phyloP scores from a whole-genome alignment of 495 filamentous ascomycete species.

The Tuber melanosporum region DNA sequence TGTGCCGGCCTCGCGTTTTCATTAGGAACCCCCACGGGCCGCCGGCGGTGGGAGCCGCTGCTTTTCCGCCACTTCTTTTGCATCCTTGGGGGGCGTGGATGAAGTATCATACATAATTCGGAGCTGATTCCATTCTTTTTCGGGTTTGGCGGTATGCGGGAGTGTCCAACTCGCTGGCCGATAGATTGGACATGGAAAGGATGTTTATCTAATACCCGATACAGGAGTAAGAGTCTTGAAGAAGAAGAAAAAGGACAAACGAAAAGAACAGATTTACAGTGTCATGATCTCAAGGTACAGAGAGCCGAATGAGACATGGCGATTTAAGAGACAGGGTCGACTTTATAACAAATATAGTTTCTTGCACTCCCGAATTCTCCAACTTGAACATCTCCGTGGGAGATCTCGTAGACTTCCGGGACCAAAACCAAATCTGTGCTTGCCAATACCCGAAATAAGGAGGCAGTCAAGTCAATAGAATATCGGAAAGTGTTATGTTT shows the following conservation, averaged over 20 bases:
- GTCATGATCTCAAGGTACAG: neutral
- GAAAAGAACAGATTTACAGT: no score
- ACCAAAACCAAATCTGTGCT: neutral
- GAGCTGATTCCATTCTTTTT: no score
- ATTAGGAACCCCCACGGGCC: no score
- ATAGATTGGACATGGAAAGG: neutral
- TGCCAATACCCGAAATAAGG: neutral
- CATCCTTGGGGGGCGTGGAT: no score
- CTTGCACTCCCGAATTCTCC: neutral
- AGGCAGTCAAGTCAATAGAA: neutral
- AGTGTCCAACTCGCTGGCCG: no score
- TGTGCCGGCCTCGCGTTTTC: no score
- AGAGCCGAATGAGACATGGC: neutral
- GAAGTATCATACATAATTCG: no score
- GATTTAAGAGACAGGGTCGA: neutral
- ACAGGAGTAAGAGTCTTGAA: neutral
- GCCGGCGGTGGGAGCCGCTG: no score
- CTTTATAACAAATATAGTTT: neutral
- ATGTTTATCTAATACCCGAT: no score
- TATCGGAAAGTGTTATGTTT: neutral
- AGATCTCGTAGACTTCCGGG: neutral
- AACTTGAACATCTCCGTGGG: neutral
- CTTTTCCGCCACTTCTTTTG: no score
- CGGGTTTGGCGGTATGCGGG: no score
- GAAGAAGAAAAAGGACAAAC: no score